Base-by-base conservation (phyloP, 202 grass and related monocot species). In the Carex arenaria region DNA sequence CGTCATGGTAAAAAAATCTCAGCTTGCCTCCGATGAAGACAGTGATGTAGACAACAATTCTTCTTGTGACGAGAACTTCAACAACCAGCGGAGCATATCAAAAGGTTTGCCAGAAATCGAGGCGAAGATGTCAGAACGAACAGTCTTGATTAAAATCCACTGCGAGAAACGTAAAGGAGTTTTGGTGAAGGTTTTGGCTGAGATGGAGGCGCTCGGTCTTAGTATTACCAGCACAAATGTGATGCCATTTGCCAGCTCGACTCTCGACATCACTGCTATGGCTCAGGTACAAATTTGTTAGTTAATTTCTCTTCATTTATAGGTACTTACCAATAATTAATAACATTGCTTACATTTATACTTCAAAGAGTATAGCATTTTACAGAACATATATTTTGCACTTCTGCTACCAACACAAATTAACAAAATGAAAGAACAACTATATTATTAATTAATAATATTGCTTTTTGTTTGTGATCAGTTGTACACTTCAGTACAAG, bases 231-330 rank as follows among this genome's bases (percentile, higher is more conserved):
- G 83, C 88, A 96, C 96, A 62, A 91, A 89, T 71, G 96, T 94
- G 84, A 89, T 99, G 12, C 91, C 96, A 14, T 99, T 99, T 83
- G 88, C 87, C 38, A 22, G 86, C 67, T 89, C 93, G 23, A 87
- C 87, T 40, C 84, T 99, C 66, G 93, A 99, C 84, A 96, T 99
- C 79, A 99, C 96, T 42, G 88, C 91, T 72, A 92, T 92, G 91
- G 93, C 96, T 86, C 89, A 81, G 89, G 96, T 83, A 87, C 14
- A 67, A 31, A 54, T n/a, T 65, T 47, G 60, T 32, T 81, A 45
- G 42, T 13, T 81, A 45, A 42, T 13, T 19, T 49, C 22, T 72
- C 2, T 30, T 85, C 38, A 47, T 47, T 61, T 76, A 53, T 5
- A 78, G 13, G 14, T 64, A 3, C 18, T 61, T 55, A 40, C 38